Percentiles rank a stretch among this genome's conserved stretches.
phyloP scores from a whole-genome alignment of 192 early-diverging fungal species.

The Fimicolochytrium jonesii region DNA sequence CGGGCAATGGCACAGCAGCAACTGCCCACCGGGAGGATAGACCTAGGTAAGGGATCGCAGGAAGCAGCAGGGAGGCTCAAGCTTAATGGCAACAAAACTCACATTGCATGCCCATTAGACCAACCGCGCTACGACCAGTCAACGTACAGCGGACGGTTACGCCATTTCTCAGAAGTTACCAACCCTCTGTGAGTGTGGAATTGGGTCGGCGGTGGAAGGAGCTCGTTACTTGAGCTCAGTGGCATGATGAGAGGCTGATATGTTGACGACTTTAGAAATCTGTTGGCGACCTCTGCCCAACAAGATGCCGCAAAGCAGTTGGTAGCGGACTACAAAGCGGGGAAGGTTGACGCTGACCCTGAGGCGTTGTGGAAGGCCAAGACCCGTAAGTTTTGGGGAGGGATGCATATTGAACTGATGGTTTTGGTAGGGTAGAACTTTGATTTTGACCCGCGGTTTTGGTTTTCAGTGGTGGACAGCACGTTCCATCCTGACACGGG shows the following conservation, averaged over 20 bases:
- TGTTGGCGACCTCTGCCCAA: constrained; percentile 56
- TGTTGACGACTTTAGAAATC: constrained; percentile 37
- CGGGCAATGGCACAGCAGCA: too few relatives aligned
- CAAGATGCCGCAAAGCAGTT: constrained; percentile 57
- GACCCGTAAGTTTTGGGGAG: constrained; percentile 40
- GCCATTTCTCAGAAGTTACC: constrained; percentile 72
- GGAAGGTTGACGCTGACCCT: constrained; percentile 21
- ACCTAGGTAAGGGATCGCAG: too few relatives aligned
- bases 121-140: constrained; percentile 58
- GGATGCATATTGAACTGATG: not conserved
- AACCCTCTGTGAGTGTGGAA: constrained; percentile 47
- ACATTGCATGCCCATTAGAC: constrained; percentile 16
- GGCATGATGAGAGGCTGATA: not conserved
- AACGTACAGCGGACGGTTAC: constrained; percentile 68
- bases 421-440: not conserved
- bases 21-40: too few relatives aligned
- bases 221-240: not conserved
- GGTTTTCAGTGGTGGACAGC: constrained; percentile 57
- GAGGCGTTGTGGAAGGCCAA: constrained; percentile 71
- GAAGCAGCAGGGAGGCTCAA: not conserved
- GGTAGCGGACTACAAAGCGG: constrained; percentile 57
- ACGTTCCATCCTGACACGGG: constrained; percentile 80
- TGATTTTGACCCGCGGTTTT: not conserved
- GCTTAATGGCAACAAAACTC: constrained; percentile 10
- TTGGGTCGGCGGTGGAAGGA: not conserved